These are phyloP conservation scores for Coemansia sp. DNA, from an alignment of 192 early-diverging fungal genomes.

Conservation along the genomic window DNA sequence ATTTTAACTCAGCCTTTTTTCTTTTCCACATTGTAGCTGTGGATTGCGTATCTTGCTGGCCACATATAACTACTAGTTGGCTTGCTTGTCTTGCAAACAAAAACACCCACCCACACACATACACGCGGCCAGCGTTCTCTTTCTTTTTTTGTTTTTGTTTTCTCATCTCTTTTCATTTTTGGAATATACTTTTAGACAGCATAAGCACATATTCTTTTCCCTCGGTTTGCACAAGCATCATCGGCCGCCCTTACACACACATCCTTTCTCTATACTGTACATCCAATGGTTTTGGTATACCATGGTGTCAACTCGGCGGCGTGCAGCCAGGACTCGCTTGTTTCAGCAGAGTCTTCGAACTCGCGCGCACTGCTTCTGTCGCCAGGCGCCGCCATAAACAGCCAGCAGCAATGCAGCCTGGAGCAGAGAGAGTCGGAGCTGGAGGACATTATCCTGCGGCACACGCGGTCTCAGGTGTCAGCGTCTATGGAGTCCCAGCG, in stretches of 20 bases:
- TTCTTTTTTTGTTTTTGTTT: constrained; percentile 9
- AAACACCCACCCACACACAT: no score
- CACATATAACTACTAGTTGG: no score
- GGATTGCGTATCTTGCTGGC: no score
- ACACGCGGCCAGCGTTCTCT: background rate
- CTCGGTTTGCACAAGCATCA: background rate
- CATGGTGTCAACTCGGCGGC: constrained; percentile 16
- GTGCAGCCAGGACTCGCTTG: constrained; percentile 25
- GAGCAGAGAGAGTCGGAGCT: constrained; percentile 18
- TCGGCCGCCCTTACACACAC: background rate
- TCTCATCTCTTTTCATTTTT: background rate
- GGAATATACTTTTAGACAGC: background rate
- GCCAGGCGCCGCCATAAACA: constrained; percentile 4
- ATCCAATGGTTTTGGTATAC: background rate
- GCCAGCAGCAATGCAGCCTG: constrained; percentile 5
- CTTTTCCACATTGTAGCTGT: no score
- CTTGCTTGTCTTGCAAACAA: no score
- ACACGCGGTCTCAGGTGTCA: constrained; percentile 10
- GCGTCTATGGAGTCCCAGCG: constrained; percentile 28
- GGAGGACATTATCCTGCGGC: constrained; percentile 24
- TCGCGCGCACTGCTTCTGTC: constrained; percentile 31
- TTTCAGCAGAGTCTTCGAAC: constrained; percentile 32
- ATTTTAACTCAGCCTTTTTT: background rate
- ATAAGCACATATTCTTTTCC: background rate
- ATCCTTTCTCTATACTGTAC: background rate